phyloP scores from a whole-genome alignment of 192 early-diverging fungal species.

The Umbelopsis ramanniana region DNA sequence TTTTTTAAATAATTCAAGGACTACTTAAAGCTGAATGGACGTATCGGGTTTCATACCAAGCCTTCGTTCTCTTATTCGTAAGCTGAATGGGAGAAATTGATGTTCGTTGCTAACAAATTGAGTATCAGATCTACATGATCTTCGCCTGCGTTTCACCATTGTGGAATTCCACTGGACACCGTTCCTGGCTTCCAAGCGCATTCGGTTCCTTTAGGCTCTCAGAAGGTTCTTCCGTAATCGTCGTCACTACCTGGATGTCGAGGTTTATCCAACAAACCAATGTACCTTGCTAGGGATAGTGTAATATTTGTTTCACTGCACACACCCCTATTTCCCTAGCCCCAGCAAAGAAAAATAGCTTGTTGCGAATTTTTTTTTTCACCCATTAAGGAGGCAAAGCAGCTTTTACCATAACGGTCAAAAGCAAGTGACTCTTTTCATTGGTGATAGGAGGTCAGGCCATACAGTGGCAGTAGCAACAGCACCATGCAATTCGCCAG shows the following conservation, averaged over 20 bases:
- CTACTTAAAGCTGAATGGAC: background rate
- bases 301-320: background rate
- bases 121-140: constrained; percentile 8
- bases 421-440: background rate
- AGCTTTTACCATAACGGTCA: background rate
- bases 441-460: no score
- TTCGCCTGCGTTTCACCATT: constrained; percentile 1
- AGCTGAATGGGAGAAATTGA: background rate
- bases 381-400: constrained; percentile 1
- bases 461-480: background rate
- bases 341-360: background rate
- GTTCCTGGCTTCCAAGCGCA: background rate
- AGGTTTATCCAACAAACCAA: background rate
- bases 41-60: constrained; percentile 16
- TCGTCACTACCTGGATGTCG: background rate
- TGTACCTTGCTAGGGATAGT: constrained; percentile 2
- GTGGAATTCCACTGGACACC: background rate
- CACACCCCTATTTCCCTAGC: background rate
- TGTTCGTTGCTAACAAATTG: background rate
- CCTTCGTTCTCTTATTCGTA: constrained; percentile 1
- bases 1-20: background rate
- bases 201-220: background rate
- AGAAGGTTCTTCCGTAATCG: background rate
- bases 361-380: background rate
- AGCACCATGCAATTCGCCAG: background rate